Conservation (phyloP, 2,329 filamentous ascomycete genomes). For the Pseudogymnoascus sp. region DNA sequence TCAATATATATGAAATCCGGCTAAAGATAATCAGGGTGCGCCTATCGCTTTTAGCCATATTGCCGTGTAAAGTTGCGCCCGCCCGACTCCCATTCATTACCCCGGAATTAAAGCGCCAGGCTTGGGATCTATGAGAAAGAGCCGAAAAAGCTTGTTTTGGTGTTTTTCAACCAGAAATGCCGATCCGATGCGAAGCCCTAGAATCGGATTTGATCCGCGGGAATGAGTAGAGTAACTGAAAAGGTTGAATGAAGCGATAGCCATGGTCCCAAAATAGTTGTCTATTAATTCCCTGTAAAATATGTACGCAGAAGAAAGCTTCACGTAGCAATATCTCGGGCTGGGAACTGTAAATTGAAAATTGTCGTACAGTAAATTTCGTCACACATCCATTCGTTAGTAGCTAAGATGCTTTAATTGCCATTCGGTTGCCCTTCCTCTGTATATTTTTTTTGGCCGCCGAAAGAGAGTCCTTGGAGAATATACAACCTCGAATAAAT, state of each 20-base stretch:
- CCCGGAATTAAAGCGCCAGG: neutral
- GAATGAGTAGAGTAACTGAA: neutral
- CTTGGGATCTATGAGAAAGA: neutral
- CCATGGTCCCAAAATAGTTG: neutral
- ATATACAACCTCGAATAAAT: no score
- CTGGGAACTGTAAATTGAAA: neutral
- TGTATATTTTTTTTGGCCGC: no score
- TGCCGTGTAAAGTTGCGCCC: neutral
- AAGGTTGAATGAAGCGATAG: neutral
- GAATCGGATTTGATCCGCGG: neutral
- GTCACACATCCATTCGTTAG: no score
- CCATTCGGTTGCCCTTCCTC: no score
- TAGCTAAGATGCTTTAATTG: no score
- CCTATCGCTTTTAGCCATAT: neutral
- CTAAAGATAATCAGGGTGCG: neutral
- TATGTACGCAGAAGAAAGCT: neutral
- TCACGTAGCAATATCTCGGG: neutral
- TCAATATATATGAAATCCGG: slow-evolving; percentile 3
- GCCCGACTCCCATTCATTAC: neutral
- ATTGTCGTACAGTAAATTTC: no score
- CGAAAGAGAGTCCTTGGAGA: no score
- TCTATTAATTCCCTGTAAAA: neutral
- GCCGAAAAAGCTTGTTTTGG: neutral
- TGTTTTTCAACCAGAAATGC: neutral
- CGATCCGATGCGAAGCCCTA: neutral